A percentile compares a stretch with the other conserved stretches of the same genome.
These are phyloP conservation scores for Coix lacrymajobi DNA, from an alignment of 176 grass and related monocot genomes.

Conservation along the genomic window DNA sequence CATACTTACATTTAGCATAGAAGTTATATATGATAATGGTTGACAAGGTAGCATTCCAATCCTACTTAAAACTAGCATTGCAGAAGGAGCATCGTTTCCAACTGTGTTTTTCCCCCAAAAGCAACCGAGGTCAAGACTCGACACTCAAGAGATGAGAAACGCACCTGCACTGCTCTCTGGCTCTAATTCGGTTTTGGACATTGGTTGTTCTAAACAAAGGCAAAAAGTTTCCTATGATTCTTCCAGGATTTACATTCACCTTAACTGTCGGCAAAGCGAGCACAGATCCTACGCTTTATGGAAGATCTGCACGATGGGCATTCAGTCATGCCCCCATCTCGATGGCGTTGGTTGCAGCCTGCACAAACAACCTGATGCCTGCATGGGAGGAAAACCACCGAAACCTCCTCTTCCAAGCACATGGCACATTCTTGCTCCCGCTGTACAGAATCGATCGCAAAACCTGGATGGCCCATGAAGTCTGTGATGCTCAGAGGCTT, in stretches of 20 bases:
- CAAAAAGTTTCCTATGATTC: background rate
- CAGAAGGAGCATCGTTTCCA: background rate
- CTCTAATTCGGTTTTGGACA: background rate
- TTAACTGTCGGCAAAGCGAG: slow-evolving; percentile 31
- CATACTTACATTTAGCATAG: background rate
- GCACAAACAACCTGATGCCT: slow-evolving; percentile 47
- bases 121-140: background rate
- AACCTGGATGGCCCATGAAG: slow-evolving; percentile 13
- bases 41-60: background rate
- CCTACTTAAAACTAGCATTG: background rate
- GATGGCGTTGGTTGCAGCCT: slow-evolving; percentile 44
- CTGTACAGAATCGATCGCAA: slow-evolving; percentile 21
- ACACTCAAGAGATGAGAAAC: background rate
- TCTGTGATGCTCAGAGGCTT: background rate
- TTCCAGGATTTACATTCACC: background rate
- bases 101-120: background rate
- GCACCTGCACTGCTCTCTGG: background rate
- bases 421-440: slow-evolving; percentile 48
- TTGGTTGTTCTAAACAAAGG: background rate
- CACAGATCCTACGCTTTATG: slow-evolving; percentile 34
- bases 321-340: slow-evolving; percentile 37
- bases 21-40: background rate
- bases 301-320: slow-evolving; percentile 50
- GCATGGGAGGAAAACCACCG: slow-evolving; percentile 60
- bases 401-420: slow-evolving; percentile 49